A percentile compares a stretch with the other conserved stretches of the same genome.
These are phyloP conservation scores for Gilbertella persicaria DNA, from an alignment of 371 early-diverging fungal genomes.

Conservation along the genomic window DNA sequence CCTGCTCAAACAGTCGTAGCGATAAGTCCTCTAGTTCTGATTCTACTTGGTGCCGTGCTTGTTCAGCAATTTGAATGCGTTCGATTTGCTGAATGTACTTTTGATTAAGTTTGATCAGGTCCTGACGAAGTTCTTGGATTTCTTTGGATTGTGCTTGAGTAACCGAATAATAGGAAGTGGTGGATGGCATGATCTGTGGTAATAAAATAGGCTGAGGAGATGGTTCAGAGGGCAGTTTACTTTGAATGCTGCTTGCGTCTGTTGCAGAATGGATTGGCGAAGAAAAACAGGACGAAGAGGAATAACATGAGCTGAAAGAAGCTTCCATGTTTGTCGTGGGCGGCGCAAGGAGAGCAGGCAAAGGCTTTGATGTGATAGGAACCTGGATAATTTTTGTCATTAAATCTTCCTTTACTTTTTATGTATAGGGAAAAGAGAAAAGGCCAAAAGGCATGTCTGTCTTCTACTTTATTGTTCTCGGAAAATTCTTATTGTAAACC, in stretches of 20 bases:
- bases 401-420: constrained; percentile 2
- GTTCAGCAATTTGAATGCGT: constrained; percentile 6
- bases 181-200: not conserved
- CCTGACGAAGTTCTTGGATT: constrained; percentile 21
- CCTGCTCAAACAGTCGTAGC: constrained; percentile 27
- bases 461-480: not conserved
- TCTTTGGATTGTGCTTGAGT: constrained; percentile 20
- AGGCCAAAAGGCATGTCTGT: not conserved
- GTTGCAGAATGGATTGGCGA: not conserved
- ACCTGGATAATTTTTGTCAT: not conserved
- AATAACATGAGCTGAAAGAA: not conserved
- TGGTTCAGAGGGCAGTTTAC: not conserved
- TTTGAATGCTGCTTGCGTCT: not conserved
- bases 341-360: constrained; percentile 12
- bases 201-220: not conserved
- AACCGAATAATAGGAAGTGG: not conserved
- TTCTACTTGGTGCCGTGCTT: constrained; percentile 16
- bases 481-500: constrained; percentile 2
- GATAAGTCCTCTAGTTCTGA: constrained; percentile 33
- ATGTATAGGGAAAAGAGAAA: not conserved
- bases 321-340: not conserved
- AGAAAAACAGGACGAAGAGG: not conserved
- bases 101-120: constrained; percentile 14
- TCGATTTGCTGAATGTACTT: constrained; percentile 20
- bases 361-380: constrained; percentile 11